Evolutionary conservation across 805 yeast species (phyloP).

Genomic region (Cyberlindnera euphorbiiphila): DNA sequence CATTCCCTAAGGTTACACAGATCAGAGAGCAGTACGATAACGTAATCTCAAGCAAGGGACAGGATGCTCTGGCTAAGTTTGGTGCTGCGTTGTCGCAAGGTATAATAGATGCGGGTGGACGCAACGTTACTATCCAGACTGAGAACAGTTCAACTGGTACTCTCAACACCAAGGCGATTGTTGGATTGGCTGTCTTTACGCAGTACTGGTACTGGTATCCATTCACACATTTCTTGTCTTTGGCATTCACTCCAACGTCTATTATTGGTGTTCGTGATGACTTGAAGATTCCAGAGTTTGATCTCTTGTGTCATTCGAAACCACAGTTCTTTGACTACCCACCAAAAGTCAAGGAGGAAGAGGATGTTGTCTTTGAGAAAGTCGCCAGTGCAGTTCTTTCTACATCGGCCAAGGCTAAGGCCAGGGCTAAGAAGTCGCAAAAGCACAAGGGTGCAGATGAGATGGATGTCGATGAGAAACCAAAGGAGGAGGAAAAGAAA

Average conservation of each 20-base stretch:
- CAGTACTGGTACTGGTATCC: slow-evolving; percentile 99
- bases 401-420: slow-evolving; percentile 91
- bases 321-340: slow-evolving; percentile 84
- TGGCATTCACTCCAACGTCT: slow-evolving; percentile 90
- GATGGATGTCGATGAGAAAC: slow-evolving; percentile 40
- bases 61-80: slow-evolving; percentile 94
- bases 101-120: slow-evolving; percentile 97
- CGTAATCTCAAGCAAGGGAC: slow-evolving; percentile 82
- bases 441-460: slow-evolving; percentile 51
- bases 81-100: slow-evolving; percentile 98
- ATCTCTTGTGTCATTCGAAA: slow-evolving; percentile 75
- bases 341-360: slow-evolving; percentile 75
- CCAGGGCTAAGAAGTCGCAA: slow-evolving; percentile 71
- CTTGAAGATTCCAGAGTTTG: slow-evolving; percentile 80
- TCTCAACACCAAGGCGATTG: slow-evolving; percentile 84
- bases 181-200: slow-evolving; percentile 82
- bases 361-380: slow-evolving; percentile 81
- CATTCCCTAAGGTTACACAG: slow-evolving; percentile 74
- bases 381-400: slow-evolving; percentile 90
- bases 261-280: slow-evolving; percentile 83
- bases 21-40: slow-evolving; percentile 71
- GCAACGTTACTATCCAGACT: slow-evolving; percentile 90
- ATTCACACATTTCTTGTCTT: slow-evolving; percentile 83
- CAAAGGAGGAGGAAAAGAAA: slow-evolving; percentile 25
- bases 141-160: slow-evolving; percentile 89